Base-by-base conservation (phyloP, 352 stramenopile genomes). In the Phytophthora tentaculata region DNA sequence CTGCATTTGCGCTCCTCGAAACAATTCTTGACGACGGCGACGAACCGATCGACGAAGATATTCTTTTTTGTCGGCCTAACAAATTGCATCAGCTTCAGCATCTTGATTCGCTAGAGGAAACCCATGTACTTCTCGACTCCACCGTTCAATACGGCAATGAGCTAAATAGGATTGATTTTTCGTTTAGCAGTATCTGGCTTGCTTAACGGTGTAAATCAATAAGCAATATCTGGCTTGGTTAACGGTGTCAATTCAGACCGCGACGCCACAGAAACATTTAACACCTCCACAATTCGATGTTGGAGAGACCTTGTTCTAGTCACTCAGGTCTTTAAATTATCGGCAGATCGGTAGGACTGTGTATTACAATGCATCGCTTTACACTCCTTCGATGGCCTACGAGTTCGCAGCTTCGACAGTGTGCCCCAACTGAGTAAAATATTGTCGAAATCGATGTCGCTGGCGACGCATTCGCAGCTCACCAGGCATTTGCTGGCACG, bases 381-480 rank as follows among this genome's bases (percentile, higher is more conserved):
- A n/a, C n/a, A n/a, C n/a, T n/a, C n/a, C n/a, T n/a, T 32, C 28
- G 19, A 24, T 10, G 4, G 20, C 4, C 52, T 56, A 56, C 9
- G 29, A 35, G 35, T 48, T 56, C 10, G 43, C n/a, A 37, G 35
- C 47, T 51, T 70, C n/a, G 1, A 19, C 64, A 35, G 39, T 19
- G 16, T 61, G 55, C 3, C 17, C 56, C 56, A 71, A 66, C 41
- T 79, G 70, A 3, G 76, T 58, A 35, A 85, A 66, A 58, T 87
- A 85, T 55, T 80, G 71, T 7, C 78, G 78, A 56, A 92, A 92
- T n/a, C 76, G 83, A 71, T 89, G 82, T 19, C 81, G 76, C 32
- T 88, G 69, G 37, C 80, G 60, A 55, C 67, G 66, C 22, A 55
- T 61, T 60, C 68, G 57, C 56, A 87, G 23, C 49, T 83, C 68